These are phyloP conservation scores for Larix kaempferi DNA, from an alignment of 75 land plant genomes.

Conservation along the genomic window DNA sequence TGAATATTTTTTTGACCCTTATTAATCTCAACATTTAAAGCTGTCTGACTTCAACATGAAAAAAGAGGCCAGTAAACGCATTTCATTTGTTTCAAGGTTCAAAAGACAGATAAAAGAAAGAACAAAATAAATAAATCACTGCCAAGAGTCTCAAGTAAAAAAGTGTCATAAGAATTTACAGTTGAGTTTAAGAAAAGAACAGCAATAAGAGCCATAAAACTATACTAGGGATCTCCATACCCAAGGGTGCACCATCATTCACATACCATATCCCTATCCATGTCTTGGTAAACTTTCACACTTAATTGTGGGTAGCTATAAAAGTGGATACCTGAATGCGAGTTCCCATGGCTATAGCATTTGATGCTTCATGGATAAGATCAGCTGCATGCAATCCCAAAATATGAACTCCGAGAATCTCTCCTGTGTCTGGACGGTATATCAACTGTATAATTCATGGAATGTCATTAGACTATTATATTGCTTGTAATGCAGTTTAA, in stretches of 20 bases:
- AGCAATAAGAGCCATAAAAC: neutral
- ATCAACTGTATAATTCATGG: constrained; percentile 60
- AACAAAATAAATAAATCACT: neutral
- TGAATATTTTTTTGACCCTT: too few relatives aligned
- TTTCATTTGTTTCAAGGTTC: neutral
- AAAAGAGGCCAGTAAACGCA: neutral
- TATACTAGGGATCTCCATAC: neutral
- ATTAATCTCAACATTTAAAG: neutral
- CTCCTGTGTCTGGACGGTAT: constrained; percentile 96
- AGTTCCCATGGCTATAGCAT: constrained; percentile 96
- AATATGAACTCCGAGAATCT: constrained; percentile 97
- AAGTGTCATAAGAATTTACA: neutral
- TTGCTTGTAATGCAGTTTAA: neutral
- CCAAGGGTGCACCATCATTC: neutral
- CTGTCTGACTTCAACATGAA: neutral
- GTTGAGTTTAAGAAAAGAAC: neutral
- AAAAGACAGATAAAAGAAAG: neutral
- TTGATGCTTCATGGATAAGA: constrained; percentile 98
- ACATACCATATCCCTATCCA: neutral
- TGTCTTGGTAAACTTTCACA: neutral
- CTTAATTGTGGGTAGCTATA: neutral
- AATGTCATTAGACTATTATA: neutral
- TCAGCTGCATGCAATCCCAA: constrained; percentile 99
- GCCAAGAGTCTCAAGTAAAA: neutral
- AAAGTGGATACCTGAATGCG: constrained; percentile 60